phyloP scores from a whole-genome alignment of 164 flowering plant species.

The Warburgia ugandensis region DNA sequence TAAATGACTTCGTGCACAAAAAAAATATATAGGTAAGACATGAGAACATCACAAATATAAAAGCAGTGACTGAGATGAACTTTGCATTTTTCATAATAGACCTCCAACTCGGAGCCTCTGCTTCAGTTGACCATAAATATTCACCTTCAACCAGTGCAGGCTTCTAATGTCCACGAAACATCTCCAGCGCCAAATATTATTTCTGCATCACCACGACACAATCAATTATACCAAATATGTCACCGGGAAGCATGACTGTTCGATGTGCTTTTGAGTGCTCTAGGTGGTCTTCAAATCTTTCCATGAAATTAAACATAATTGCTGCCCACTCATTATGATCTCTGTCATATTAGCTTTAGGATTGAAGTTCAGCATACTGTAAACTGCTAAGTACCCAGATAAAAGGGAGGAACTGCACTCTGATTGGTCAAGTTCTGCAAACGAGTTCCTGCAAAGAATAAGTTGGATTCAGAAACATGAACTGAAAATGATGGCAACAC shows the following conservation, averaged over 20 bases:
- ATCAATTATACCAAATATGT: conserved; percentile 49
- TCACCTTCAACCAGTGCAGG: conserved; percentile 53
- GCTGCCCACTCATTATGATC: conserved; percentile 43
- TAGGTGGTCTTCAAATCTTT: conserved; percentile 18
- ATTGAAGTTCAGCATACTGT: conserved; percentile 37
- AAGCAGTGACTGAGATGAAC: conserved; percentile 26
- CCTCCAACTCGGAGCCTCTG: too few relatives aligned
- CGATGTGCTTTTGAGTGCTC: conserved; percentile 17
- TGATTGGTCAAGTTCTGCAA: conserved; percentile 21
- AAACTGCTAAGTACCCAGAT: conserved; percentile 59
- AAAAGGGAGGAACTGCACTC: conserved; percentile 24
- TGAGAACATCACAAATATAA: conserved; percentile 29
- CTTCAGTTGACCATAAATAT: conserved; percentile 19
- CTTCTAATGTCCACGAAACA: conserved; percentile 65
- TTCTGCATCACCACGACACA: conserved; percentile 40
- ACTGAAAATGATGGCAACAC: too few relatives aligned
- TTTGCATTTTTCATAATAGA: not conserved
- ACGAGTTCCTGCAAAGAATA: conserved; percentile 28
- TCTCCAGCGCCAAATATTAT: conserved; percentile 59
- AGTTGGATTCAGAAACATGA: too few relatives aligned
- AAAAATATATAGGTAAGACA: conserved; percentile 29
- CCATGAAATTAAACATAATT: conserved; percentile 44
- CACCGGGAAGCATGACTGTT: conserved; percentile 42
- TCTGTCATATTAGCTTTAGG: conserved; percentile 36
- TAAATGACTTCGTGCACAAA: conserved; percentile 30